Evolutionary conservation across 331 rosid species (phyloP), one percentile per base, ranked within the genome.

Genomic region (Quercus tomentella): DNA sequence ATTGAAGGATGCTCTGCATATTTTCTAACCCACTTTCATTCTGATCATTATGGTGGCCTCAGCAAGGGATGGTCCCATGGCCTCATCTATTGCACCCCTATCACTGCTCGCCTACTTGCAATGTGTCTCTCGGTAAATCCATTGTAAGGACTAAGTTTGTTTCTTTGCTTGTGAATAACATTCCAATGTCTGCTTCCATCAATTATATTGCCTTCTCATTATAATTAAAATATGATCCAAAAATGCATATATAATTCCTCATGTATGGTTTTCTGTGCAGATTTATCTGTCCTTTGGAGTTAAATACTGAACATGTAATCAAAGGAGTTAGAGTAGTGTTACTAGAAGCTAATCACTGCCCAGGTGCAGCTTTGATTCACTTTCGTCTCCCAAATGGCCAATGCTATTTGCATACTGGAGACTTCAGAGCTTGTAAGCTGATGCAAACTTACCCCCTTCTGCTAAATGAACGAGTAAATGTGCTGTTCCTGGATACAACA

Each of bases 311-410:
- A 80, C 66, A 73, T 72, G 68, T 78, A 76, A 78, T 88, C 65
- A 84, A 82, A 55, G 87, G 91, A 73, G 76, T 85, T 72, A 85
- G 79, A 81, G 91, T 88, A 51, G 83, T 87, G 73, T 78, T 88
- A 55, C 81, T 88, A 35, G 91, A 88, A 73, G 91, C 91, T 63
- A 88, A 85, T 63, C 91, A 88, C 58, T 88, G 91, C 68, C 91
- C 91, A 25, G 91, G 91, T 72, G 91, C 91, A 72, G 87, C 87
- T 85, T 82, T 88, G 86, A 80, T 88, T 80, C 86, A 83, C 87
- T 80, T 85, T 56, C 45, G 45, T 70, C 82, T 85, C 63, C 81
- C 89, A 82, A 80, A 88, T 78, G 87, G 87, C 33, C 89, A 82
- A 72, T 6, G 81, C 45, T 82, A 77, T 85, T 85, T 88, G 76